A percentile compares a stretch with the other conserved stretches of the same genome.
These are phyloP conservation scores for Teratosphaeria zuluensis DNA, from an alignment of 2,329 filamentous ascomycete genomes.

Conservation along the genomic window DNA sequence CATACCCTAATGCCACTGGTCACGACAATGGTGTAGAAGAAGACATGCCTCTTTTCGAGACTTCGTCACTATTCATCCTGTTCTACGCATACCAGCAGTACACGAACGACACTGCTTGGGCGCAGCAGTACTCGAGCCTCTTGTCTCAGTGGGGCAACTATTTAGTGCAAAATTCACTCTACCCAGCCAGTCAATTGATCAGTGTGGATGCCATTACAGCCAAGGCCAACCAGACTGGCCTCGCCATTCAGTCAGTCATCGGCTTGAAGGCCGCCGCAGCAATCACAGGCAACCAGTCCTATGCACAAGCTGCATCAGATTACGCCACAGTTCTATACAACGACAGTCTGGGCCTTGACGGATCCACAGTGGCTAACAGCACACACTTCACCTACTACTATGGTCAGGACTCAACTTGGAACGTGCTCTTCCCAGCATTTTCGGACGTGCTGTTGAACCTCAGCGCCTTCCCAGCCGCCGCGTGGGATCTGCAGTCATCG, in stretches of 20 bases:
- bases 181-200: constrained; percentile 47
- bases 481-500: constrained; percentile 14
- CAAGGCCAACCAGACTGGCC: constrained; percentile 38
- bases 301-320: constrained; percentile 17
- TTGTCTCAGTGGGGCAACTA: constrained; percentile 47
- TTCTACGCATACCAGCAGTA: constrained; percentile 47
- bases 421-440: constrained; percentile 45
- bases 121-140: constrained; percentile 39
- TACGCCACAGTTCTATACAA: constrained; percentile 15
- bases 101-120: constrained; percentile 39
- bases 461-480: constrained; percentile 26
- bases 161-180: constrained; percentile 42
- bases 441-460: constrained; percentile 38
- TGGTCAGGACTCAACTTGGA: constrained; percentile 20
- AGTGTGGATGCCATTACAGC: constrained; percentile 47
- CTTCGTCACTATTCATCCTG: constrained; percentile 48
- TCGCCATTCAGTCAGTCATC: constrained; percentile 16
- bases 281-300: constrained; percentile 38
- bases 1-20: constrained; percentile 19
- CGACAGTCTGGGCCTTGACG: constrained; percentile 14
- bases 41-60: constrained; percentile 34
- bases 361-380: constrained; percentile 13
- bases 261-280: constrained; percentile 33
- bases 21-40: constrained; percentile 34
- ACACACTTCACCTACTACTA: constrained; percentile 39